Conservation (phyloP, 345 rosid genomes). For the Eucalyptus erythrocorys region DNA sequence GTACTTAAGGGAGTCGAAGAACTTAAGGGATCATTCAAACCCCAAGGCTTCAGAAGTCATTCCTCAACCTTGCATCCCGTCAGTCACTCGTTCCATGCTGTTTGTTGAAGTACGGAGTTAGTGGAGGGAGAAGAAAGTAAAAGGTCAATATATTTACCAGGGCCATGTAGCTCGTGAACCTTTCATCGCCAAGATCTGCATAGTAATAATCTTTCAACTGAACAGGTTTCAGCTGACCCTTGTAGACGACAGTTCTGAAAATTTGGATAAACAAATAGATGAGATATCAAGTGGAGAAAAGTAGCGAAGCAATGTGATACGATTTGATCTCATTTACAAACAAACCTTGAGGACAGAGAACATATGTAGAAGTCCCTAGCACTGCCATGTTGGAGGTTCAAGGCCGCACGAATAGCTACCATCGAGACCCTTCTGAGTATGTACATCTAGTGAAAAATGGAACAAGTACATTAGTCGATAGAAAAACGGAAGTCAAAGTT, state of each 20-base stretch:
- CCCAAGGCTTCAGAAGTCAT: conserved; percentile 99
- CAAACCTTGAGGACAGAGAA: conserved; percentile 92
- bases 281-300: not conserved
- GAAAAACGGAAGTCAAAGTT: not conserved
- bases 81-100: conserved; percentile 89
- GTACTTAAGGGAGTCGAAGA: conserved; percentile 90
- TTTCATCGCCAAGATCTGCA: conserved; percentile 99
- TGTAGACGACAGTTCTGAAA: conserved; percentile 88
- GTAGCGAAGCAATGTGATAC: not conserved
- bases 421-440: conserved; percentile 85
- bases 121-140: conserved; percentile 62
- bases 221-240: conserved; percentile 92
- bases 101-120: conserved; percentile 93
- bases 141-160: conserved; percentile 88
- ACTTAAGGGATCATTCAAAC: conserved; percentile 99
- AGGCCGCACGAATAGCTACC: conserved; percentile 91
- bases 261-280: not conserved
- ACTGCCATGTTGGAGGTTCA: conserved; percentile 84
- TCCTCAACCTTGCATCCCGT: conserved; percentile 98
- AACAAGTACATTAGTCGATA: not conserved
- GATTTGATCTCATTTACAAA: not conserved
- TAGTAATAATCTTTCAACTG: conserved; percentile 83
- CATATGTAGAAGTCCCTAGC: conserved; percentile 91
- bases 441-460: conserved; percentile 55
- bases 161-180: conserved; percentile 99